A percentile compares a stretch with the other conserved stretches of the same genome.
Conservation (phyloP, 2,329 filamentous ascomycete species). For the Fusarium sp. region DNA sequence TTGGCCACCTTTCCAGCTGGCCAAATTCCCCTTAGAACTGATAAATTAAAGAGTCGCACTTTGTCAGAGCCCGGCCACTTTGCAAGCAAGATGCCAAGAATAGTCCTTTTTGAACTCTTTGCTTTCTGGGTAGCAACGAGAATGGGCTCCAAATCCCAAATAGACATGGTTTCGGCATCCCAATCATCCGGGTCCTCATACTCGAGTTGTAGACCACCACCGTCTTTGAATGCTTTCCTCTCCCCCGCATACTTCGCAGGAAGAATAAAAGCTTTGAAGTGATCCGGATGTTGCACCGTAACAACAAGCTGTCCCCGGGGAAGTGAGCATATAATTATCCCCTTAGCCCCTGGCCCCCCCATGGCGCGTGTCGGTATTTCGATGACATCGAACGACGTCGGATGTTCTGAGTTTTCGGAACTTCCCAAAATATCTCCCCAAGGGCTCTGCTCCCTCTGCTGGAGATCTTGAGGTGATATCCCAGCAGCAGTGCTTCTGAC, state of each 20-base stretch:
- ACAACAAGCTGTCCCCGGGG: background rate
- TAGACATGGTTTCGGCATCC: no score
- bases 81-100: no score
- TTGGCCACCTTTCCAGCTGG: no score
- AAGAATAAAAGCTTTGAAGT: background rate
- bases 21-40: no score
- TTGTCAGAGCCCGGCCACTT: no score
- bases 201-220: background rate
- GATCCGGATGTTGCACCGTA: background rate
- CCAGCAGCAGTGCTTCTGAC: background rate
- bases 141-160: no score
- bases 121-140: no score
- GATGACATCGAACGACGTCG: background rate
- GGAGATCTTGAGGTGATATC: background rate
- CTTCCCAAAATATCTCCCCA: background rate
- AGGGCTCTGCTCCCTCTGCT: background rate
- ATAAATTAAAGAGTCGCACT: no score
- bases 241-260: background rate
- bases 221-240: background rate
- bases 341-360: background rate
- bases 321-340: background rate
- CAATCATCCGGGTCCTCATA: no score
- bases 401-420: background rate
- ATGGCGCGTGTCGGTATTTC: background rate
- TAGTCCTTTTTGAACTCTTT: no score